These are phyloP conservation scores for Cutaneotrichosporon cavernicola DNA, from an alignment of 1,284 basidiomycete genomes.

Conservation along the genomic window DNA sequence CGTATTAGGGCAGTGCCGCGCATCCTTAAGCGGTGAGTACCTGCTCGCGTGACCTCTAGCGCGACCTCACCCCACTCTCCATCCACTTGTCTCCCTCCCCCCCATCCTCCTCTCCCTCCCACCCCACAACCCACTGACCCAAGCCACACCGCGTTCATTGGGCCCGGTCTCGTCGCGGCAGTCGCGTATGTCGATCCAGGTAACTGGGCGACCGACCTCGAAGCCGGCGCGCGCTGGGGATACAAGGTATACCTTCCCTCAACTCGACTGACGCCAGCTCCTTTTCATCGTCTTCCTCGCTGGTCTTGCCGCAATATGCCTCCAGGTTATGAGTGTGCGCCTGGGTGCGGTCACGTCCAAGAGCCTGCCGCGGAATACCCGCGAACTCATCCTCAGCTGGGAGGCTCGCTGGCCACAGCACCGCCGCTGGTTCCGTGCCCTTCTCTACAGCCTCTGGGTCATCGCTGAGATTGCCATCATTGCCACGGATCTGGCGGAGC, in stretches of 20 bases:
- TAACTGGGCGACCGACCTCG: conserved; percentile 39
- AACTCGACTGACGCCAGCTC: conserved; percentile 53
- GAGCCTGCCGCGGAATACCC: conserved; percentile 58
- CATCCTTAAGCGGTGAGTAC: neutral
- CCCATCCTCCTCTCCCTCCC: neutral
- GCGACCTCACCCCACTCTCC: no score
- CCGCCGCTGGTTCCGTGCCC: conserved; percentile 37
- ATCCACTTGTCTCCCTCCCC: no score
- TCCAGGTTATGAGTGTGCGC: conserved; percentile 52
- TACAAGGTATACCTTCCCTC: conserved; percentile 56
- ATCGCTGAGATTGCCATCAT: conserved; percentile 82
- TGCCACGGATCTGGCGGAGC: conserved; percentile 60
- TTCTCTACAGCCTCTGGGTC: conserved; percentile 55
- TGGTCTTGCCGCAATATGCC: conserved; percentile 67
- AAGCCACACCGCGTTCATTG: conserved; percentile 52
- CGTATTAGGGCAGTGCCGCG: neutral
- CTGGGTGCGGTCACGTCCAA: conserved; percentile 57
- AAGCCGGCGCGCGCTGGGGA: conserved; percentile 6
- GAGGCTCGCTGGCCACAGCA: conserved; percentile 71
- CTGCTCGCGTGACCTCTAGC: neutral
- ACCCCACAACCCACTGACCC: neutral
- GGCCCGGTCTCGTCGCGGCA: conserved; percentile 52
- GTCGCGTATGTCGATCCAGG: conserved; percentile 53
- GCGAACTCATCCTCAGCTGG: conserved; percentile 65
- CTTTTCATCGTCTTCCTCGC: conserved; percentile 82